Evolutionary conservation across 2,329 filamentous ascomycete species (phyloP).

Genomic region (Nemania sp.): DNA sequence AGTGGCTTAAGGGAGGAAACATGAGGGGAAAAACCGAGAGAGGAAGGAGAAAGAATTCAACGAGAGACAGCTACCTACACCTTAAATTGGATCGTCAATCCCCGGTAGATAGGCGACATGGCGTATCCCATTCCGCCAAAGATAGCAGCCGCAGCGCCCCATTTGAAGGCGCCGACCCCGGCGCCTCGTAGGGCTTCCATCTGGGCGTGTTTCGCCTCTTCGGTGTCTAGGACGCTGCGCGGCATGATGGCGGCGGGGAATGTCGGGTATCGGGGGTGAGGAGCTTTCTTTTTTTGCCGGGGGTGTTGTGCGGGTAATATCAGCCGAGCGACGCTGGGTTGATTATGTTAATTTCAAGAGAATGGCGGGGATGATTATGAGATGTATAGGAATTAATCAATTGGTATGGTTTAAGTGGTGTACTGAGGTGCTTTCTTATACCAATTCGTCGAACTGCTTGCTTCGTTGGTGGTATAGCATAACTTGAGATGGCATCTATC

Average conservation of each 20-base stretch:
- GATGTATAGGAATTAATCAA: not conserved
- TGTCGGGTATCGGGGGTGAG: not conserved
- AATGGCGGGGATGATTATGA: not conserved
- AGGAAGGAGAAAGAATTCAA: too few relatives aligned
- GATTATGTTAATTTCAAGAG: too few relatives aligned
- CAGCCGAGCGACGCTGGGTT: not conserved
- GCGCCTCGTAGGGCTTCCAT: conserved; percentile 79
- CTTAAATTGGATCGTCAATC: conserved; percentile 80
- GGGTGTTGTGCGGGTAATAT: not conserved
- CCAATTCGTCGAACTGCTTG: too few relatives aligned
- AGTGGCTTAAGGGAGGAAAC: not conserved
- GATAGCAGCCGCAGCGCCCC: conserved; percentile 74
- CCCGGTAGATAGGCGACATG: conserved; percentile 77
- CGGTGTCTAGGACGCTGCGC: conserved; percentile 70
- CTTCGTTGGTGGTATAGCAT: too few relatives aligned
- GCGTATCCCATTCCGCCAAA: conserved; percentile 72
- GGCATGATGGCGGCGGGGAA: conserved; percentile 34
- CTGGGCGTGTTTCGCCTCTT: conserved; percentile 76
- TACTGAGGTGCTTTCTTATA: not conserved
- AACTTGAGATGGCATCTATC: not conserved
- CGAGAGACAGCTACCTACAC: too few relatives aligned
- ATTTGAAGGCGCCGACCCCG: conserved; percentile 74
- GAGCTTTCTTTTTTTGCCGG: not conserved
- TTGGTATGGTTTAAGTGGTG: not conserved
- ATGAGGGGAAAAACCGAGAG: too few relatives aligned